These are phyloP conservation scores for Spironucleus salmonicida DNA, from an alignment of 208 protist genomes.

Conservation along the genomic window DNA sequence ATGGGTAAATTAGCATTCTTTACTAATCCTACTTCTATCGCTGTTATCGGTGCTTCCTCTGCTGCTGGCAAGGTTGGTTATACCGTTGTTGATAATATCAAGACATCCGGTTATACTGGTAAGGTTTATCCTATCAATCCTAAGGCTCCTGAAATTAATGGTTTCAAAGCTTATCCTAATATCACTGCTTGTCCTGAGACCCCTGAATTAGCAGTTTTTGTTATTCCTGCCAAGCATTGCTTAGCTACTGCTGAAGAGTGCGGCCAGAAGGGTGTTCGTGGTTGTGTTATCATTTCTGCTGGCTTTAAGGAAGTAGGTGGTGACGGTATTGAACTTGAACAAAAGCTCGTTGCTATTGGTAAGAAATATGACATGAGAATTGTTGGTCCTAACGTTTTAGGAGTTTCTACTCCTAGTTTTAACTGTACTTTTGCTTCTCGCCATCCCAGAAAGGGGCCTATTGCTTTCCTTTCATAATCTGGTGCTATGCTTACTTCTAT, in stretches of 20 bases:
- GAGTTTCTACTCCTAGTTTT: constrained; percentile 26
- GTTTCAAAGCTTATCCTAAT: constrained; percentile 29
- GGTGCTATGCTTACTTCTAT: constrained; percentile 43
- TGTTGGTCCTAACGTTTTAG: constrained; percentile 43
- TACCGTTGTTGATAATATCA: constrained; percentile 37
- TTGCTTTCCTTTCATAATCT: constrained; percentile 45
- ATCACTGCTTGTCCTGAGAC: constrained; percentile 17
- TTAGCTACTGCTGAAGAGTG: constrained; percentile 32
- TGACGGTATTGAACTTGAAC: constrained; percentile 31
- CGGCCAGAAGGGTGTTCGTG: constrained; percentile 17
- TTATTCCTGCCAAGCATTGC: constrained; percentile 31
- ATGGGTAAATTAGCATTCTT: constrained; percentile 28
- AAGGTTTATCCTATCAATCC: constrained; percentile 42
- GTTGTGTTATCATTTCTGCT: constrained; percentile 40
- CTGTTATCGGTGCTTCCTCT: constrained; percentile 41
- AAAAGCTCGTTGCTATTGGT: constrained; percentile 29
- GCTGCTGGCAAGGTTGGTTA: constrained; percentile 33
- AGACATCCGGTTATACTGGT: constrained; percentile 30
- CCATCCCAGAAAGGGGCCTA: constrained; percentile 14
- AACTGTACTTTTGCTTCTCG: constrained; percentile 41
- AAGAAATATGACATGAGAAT: constrained; percentile 29
- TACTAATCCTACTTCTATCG: constrained; percentile 38
- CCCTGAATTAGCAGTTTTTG: constrained; percentile 39
- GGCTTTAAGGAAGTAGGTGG: constrained; percentile 42
- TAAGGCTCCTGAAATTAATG: constrained; percentile 24